Base-by-base conservation (phyloP, 1,284 basidiomycete genomes). In the Austroboletus novae-zelandiae region DNA sequence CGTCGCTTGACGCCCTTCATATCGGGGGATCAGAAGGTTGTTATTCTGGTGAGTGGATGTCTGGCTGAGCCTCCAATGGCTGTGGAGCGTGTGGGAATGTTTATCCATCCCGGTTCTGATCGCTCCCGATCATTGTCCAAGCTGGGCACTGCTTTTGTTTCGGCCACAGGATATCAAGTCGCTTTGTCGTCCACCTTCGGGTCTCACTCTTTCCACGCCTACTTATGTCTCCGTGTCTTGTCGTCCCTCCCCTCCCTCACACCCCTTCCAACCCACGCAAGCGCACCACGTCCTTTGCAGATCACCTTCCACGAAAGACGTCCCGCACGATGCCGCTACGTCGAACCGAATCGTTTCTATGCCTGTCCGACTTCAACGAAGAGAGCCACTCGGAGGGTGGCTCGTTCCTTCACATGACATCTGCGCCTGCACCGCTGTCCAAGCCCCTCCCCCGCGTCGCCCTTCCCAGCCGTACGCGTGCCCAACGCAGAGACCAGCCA, bases 241-340 rank as follows among this genome's bases (percentile, higher is more conserved):
- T 51, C 58, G 49, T 53, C 46, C 40, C 50, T 40, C 15, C 56
- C n/a, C 14, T 39, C 47, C 43, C 51, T 43, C 43, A 20, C 9
- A 43, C 43, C 29, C 23, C 54, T 37, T 41, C 52, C 40, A 53
- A 57, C 41, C 47, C 65, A 43, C 69, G 72, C 52, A 77, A 77
- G 53, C 74, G 76, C 51, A 72, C 73, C 4, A 68, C 69, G 7
- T 73, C 75, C 31, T 75, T 74, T 56, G 67, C 62, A 18, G 67
- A 60, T 15, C 61, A 66, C 3, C 61, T 68, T 9, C 70, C 72
- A 2, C 54, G 64, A 35, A 74, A 78, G 64, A 54, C 67, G 31
- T 66, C 65, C n/a, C 68, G 72, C 49, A 67, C 64, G 53, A 64
- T 67, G 37, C 35, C 35, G 35, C 65, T 77, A 30, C 71, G 68